Percentiles rank a stretch among this genome's conserved stretches.
Evolutionary conservation across 441 rosid genomes (phyloP).

Genomic region (Syzygium malaccense): DNA sequence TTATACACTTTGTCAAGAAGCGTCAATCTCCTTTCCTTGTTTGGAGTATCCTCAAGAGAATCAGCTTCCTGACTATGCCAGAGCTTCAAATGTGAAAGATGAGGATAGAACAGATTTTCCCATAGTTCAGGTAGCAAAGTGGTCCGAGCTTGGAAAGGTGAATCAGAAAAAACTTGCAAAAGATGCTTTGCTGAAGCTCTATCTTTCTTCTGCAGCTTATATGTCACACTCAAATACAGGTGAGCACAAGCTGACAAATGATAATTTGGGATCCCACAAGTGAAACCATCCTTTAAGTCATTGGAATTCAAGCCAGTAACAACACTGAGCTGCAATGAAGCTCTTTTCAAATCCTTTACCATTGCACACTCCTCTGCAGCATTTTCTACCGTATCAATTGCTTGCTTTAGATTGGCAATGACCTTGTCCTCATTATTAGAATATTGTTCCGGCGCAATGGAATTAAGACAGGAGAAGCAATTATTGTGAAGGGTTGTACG

Average conservation of each 20-base stretch:
- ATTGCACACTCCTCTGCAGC: slow-evolving; percentile 25
- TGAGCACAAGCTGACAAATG: slow-evolving; percentile 57
- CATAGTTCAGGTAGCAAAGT: slow-evolving; percentile 46
- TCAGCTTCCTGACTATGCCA: slow-evolving; percentile 55
- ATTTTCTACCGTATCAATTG: slow-evolving; percentile 38
- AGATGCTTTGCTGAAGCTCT: slow-evolving; percentile 51
- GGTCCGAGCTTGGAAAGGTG: slow-evolving; percentile 43
- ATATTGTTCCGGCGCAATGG: slow-evolving; percentile 12
- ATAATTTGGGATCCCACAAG: slow-evolving; percentile 34
- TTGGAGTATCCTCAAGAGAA: slow-evolving; percentile 23
- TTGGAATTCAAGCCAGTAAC: slow-evolving; percentile 40
- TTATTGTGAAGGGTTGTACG: slow-evolving; percentile 24
- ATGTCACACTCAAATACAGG: slow-evolving; percentile 45
- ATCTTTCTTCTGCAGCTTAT: slow-evolving; percentile 51
- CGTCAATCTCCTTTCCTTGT: slow-evolving; percentile 28
- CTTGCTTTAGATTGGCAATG: slow-evolving; percentile 38
- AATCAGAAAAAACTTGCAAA: slow-evolving; percentile 55
- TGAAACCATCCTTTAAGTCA: slow-evolving; percentile 31
- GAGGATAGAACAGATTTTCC: slow-evolving; percentile 53
- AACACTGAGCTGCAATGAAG: slow-evolving; percentile 45
- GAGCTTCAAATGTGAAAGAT: slow-evolving; percentile 48
- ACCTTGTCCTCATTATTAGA: slow-evolving; percentile 26
- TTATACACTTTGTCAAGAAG: slow-evolving; percentile 50
- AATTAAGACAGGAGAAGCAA: slow-evolving; percentile 38
- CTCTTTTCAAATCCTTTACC: slow-evolving; percentile 43